Evolutionary conservation across 2,329 filamentous ascomycete species (phyloP).

Genomic region (Berkeleyomyces rouxiae): DNA sequence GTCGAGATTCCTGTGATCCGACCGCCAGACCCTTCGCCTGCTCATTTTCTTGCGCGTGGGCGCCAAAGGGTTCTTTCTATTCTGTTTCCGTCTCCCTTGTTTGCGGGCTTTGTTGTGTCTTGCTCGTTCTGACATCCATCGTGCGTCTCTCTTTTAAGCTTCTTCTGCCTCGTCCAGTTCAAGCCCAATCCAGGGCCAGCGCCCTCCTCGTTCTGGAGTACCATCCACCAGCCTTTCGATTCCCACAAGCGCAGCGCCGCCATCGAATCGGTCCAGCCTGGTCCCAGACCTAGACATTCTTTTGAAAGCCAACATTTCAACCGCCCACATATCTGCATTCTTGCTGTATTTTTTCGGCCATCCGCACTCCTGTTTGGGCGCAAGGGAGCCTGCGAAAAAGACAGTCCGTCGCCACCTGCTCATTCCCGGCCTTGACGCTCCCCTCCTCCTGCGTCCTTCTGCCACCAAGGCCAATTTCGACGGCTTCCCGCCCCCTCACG

Average conservation of each 20-base stretch:
- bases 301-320: background rate
- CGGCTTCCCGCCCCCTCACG: background rate
- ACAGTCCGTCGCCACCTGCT: background rate
- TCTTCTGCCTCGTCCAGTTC: background rate
- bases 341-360: background rate
- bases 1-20: background rate
- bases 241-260: too few relatives aligned
- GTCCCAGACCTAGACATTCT: background rate
- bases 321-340: background rate
- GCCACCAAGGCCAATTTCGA: background rate
- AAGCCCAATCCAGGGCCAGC: background rate
- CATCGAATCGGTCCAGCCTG: too few relatives aligned
- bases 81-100: background rate
- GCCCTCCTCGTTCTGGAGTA: background rate
- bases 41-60: background rate
- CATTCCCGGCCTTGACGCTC: background rate
- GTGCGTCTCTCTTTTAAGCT: background rate
- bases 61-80: background rate
- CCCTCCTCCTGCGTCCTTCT: background rate
- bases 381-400: background rate
- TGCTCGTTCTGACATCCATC: background rate
- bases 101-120: background rate
- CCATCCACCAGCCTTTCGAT: too few relatives aligned
- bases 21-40: background rate
- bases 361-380: background rate